Conservation (phyloP, 2,329 filamentous ascomycete species). For the Ophiocordyceps polyrhachis-furcata region DNA sequence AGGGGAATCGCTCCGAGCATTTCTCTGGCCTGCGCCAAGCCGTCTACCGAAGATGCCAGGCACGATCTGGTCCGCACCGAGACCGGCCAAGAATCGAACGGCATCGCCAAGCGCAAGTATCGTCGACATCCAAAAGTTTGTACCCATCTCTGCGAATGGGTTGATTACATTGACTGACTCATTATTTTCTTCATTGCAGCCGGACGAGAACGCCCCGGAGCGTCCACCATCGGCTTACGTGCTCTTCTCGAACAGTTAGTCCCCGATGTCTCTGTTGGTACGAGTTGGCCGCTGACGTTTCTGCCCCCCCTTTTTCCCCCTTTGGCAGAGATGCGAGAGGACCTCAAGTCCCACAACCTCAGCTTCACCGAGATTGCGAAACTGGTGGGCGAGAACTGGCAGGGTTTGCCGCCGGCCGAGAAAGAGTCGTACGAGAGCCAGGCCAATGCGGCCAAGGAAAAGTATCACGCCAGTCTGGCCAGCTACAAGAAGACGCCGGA, state of each 20-base stretch:
- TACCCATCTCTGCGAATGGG: background rate
- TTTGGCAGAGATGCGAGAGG: slow-evolving; percentile 63
- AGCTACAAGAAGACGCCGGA: slow-evolving; percentile 62
- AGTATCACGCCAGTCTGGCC: slow-evolving; percentile 51
- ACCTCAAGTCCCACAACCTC: slow-evolving; percentile 55
- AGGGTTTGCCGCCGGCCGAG: slow-evolving; percentile 44
- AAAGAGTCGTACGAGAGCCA: slow-evolving; percentile 57
- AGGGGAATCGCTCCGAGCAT: slow-evolving; percentile 40
- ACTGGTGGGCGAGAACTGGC: slow-evolving; percentile 66
- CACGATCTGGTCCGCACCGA: slow-evolving; percentile 29
- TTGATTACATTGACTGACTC: background rate
- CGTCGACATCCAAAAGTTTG: slow-evolving; percentile 55
- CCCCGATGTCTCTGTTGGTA: background rate
- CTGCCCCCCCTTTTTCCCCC: background rate
- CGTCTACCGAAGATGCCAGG: slow-evolving; percentile 34
- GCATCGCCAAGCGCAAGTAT: slow-evolving; percentile 52
- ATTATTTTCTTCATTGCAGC: slow-evolving; percentile 21
- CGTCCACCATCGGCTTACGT: slow-evolving; percentile 69
- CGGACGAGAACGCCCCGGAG: slow-evolving; percentile 65
- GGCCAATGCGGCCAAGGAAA: slow-evolving; percentile 56
- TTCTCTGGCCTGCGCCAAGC: slow-evolving; percentile 29
- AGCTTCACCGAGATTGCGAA: slow-evolving; percentile 75
- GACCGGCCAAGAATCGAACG: slow-evolving; percentile 20
- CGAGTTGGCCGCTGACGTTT: background rate
- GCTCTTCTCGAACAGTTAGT: slow-evolving; percentile 66